Evolutionary conservation across 75 land plant species (phyloP).

Genomic region (Pinus tabuliformis): DNA sequence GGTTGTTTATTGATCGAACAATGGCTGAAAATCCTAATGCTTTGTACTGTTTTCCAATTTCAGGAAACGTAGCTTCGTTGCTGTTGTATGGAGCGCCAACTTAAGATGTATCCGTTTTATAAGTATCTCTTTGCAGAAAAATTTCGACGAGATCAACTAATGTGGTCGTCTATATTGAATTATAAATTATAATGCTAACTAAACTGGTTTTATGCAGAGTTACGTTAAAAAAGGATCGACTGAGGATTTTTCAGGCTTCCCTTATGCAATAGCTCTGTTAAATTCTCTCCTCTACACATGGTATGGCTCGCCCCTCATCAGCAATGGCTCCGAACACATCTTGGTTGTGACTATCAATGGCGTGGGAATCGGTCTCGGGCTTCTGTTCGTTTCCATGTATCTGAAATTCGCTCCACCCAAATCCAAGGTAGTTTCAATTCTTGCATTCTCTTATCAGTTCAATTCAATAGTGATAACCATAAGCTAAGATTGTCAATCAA

Average conservation of each 20-base stretch:
- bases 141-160: too few relatives aligned
- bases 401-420: background rate
- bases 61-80: conserved; percentile 57
- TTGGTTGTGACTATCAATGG: background rate
- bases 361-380: background rate
- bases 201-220: background rate
- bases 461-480: too few relatives aligned
- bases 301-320: background rate
- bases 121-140: too few relatives aligned
- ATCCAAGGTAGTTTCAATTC: background rate
- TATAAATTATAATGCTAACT: too few relatives aligned
- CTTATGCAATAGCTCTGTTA: too few relatives aligned
- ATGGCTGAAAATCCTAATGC: too few relatives aligned
- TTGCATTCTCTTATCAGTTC: background rate
- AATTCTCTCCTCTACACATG: too few relatives aligned
- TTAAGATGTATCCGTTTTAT: conserved; percentile 5
- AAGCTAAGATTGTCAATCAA: too few relatives aligned
- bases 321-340: background rate
- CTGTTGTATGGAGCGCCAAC: conserved; percentile 47
- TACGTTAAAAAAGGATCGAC: conserved; percentile 60
- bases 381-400: background rate
- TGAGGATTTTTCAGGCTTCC: conserved; percentile 13
- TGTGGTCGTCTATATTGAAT: too few relatives aligned
- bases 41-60: too few relatives aligned
- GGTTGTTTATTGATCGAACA: too few relatives aligned